Base-by-base conservation (phyloP, 805 yeast species). In the Yamadazyma akitaensis region DNA sequence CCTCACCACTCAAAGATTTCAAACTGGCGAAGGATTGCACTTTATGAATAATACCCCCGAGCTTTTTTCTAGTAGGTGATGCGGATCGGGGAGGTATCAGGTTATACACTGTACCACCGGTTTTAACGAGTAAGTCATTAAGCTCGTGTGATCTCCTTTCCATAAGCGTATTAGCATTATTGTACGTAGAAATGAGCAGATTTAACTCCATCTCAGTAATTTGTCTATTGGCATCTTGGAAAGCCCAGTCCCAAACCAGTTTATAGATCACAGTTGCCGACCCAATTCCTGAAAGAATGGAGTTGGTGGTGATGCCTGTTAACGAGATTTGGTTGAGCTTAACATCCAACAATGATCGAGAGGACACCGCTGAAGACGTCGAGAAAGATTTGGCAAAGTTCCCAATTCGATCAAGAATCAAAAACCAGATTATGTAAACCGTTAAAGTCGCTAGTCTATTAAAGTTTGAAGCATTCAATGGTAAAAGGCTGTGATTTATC, bases 211-310 rank as follows among this genome's bases (percentile, higher is more conserved):
- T 30, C 42, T 69, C 70, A 3, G 71, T 33, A 18, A 43, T 44
- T 21, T 44, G 47, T 5, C 24, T 39, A 10, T 37, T 16, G n/a
- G 9, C 6, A 12, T 17, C 19, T 18, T 13, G 19, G 14, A 34
- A 17, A 19, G 13, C 24, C 13, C 18, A 9, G 7, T 31, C 31
- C 9, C n/a, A 5, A 9, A 38, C 21, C 14, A 36, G 34, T 25
- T 61, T 58, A 51, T 61, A 69, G 8, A 80, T 72, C 0, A 79
- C 75, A 36, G 79, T 69, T 12, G 74, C 60, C 6, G 79, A 73
- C 1, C 82, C 83, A 37, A 78, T 67, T 2, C 83, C 83, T 10
- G 79, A 76, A 16, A 79, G 60, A 0, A 75, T 51, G 0, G 81
- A 77, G 43, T 79, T 65, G 42, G 75, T 68, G n/a, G 77, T 65